Conservation (phyloP, 768 basidiomycete genomes). For the Lentinula detonsa region DNA sequence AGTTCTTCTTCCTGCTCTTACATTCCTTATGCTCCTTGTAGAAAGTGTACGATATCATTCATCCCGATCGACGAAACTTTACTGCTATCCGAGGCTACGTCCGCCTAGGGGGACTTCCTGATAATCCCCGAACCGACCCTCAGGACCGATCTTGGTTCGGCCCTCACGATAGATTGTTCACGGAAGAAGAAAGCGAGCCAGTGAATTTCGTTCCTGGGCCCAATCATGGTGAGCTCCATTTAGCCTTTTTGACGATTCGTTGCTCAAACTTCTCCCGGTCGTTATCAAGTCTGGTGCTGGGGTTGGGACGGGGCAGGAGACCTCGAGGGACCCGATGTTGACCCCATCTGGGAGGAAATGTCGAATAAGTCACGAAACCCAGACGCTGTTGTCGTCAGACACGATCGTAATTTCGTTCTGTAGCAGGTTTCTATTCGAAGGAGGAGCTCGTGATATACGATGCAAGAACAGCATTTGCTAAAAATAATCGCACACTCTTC, state of each 20-base stretch:
- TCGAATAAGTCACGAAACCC: conserved; percentile 51
- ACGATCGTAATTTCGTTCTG: conserved; percentile 44
- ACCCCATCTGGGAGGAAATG: conserved; percentile 94
- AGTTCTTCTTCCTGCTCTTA: not conserved
- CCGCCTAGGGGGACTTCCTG: conserved; percentile 92
- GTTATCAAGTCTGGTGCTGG: conserved; percentile 90
- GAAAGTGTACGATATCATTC: conserved; percentile 94
- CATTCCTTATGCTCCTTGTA: conserved; percentile 23
- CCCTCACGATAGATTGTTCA: conserved; percentile 92
- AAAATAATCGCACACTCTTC: too few relatives aligned
- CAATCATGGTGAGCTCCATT: conserved; percentile 55
- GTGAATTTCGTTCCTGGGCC: conserved; percentile 80
- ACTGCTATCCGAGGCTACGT: conserved; percentile 94
- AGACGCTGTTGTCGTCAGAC: conserved; percentile 64
- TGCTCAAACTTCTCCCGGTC: not conserved
- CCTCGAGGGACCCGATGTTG: conserved; percentile 95
- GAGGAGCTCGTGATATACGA: not conserved
- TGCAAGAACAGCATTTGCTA: too few relatives aligned
- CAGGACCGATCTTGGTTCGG: conserved; percentile 99
- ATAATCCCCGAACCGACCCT: conserved; percentile 94
- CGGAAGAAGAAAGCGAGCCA: conserved; percentile 76
- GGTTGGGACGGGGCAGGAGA: conserved; percentile 99
- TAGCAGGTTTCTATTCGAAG: not conserved
- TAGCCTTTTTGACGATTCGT: not conserved
- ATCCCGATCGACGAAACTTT: conserved; percentile 84